Conservation (phyloP, 305 asterid genomes). For the Nicotiana rustica region DNA sequence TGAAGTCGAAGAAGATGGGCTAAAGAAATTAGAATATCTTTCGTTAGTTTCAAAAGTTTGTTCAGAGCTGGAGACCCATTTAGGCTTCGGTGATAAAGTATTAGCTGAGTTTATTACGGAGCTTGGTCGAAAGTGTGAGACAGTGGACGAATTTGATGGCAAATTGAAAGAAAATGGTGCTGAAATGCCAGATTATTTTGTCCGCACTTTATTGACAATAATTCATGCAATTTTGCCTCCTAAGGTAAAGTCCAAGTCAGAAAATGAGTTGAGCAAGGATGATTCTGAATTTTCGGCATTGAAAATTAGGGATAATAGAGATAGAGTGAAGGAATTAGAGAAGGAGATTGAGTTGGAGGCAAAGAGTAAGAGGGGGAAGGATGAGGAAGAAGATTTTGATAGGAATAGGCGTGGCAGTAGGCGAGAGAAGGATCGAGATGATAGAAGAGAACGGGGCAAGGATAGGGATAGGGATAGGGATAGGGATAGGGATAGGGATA, state of each 20-base stretch:
- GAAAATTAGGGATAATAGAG: constrained; percentile 68
- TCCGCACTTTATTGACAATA: constrained; percentile 72
- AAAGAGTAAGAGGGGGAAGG: constrained; percentile 33
- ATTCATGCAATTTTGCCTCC: constrained; percentile 88
- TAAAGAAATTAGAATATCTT: constrained; percentile 65
- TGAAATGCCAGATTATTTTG: constrained; percentile 86
- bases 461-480: constrained; percentile 44
- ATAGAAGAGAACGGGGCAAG: constrained; percentile 37
- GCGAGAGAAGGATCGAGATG: constrained; percentile 39
- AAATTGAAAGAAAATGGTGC: constrained; percentile 57
- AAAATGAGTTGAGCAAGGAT: constrained; percentile 26
- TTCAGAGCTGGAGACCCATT: constrained; percentile 64
- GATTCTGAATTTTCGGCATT: constrained; percentile 53
- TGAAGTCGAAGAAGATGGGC: constrained; percentile 50
- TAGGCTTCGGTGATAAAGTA: constrained; percentile 65
- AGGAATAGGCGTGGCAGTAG: constrained; percentile 36
- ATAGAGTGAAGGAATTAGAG: constrained; percentile 79
- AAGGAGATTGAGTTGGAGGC: constrained; percentile 60
- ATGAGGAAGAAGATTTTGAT: constrained; percentile 35
- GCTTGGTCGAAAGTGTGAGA: constrained; percentile 58
- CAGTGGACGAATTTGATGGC: constrained; percentile 42
- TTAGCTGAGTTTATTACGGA: constrained; percentile 72
- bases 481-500: background rate
- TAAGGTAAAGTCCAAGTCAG: constrained; percentile 48
- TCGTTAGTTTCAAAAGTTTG: constrained; percentile 73